phyloP scores from a whole-genome alignment of 805 yeast species.

The Kodamaea sagamina region DNA sequence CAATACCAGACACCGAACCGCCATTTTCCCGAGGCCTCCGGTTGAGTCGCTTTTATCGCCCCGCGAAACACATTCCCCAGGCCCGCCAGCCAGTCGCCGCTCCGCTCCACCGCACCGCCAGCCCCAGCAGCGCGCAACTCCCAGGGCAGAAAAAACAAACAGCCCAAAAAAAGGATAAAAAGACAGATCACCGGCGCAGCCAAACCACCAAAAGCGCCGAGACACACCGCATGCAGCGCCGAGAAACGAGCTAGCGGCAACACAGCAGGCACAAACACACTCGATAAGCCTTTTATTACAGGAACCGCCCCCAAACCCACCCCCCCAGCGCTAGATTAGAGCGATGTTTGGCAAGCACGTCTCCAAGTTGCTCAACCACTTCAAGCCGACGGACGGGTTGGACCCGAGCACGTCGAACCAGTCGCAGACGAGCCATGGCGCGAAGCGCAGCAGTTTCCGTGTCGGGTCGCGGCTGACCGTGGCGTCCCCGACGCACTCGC shows the following conservation, averaged over 20 bases:
- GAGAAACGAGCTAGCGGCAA: background rate
- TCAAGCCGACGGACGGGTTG: slow-evolving; percentile 30
- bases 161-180: background rate
- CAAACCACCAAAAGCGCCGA: background rate
- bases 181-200: background rate
- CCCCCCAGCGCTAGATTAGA: background rate
- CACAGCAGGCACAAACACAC: too few relatives aligned
- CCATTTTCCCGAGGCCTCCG: slow-evolving; percentile 8
- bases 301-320: background rate
- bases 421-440: slow-evolving; percentile 13
- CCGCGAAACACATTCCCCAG: background rate
- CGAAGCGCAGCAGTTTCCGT: background rate
- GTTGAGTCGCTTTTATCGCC: slow-evolving; percentile 2
- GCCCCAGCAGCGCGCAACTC: slow-evolving; percentile 1
- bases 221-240: background rate
- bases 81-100: background rate
- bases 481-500: slow-evolving; percentile 2
- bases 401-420: slow-evolving; percentile 36
- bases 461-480: slow-evolving; percentile 2
- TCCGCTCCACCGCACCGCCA: too few relatives aligned
- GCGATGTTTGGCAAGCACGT: slow-evolving; percentile 47
- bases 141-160: background rate
- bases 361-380: slow-evolving; percentile 42
- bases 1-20: background rate
- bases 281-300: too few relatives aligned